Evolutionary conservation across 805 yeast species (phyloP), one percentile per base, ranked within the genome.

Genomic region (Candida lessepsii): DNA sequence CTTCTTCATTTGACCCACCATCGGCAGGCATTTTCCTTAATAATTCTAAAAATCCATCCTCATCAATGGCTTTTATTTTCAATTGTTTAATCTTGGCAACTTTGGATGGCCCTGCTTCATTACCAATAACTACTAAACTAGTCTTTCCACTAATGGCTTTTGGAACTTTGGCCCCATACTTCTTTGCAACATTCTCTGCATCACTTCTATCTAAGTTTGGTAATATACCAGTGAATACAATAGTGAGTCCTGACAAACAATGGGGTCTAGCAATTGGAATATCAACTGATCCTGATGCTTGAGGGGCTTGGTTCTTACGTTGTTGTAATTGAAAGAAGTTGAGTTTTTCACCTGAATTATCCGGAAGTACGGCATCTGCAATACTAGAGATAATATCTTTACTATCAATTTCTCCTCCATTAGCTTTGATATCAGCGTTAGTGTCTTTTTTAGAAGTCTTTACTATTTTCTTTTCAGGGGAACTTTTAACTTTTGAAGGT

Each of bases 91-190:
- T 91, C 54, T 82, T 86, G 52, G 78, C 78, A 30, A 93, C 79
- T 61, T 93, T 93, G n/a, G 88, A 80, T 2, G 98, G 97, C 0
- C 99, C 99, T 2, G 99, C 98, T 50, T 93, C 97, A 38, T 76
- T 88, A 6, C 99, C 99, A 21, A 93, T 71, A 1, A 93, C 97
- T 2, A 91, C 96, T 33, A 89, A 70, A 17, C 88, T 77, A 1
- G 99, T 93, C 53, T 83, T 86, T 9, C 87, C 79, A 41, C 93
- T 85, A 18, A 91, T 83, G 0, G 96, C 77, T 51, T 86, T 80
- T 4, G 95, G 86, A 13, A 91, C 95, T 52, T 81, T 81, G 3
- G 96, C 99, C 11, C 99, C 99, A 54, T 91, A 88, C 47, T 76
- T 73, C 51, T 86, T 82, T 4, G 96, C 96, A 9, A 86, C 55